Conservation (phyloP, 352 stramenopile genomes). For the Phytophthora nicotianae region DNA sequence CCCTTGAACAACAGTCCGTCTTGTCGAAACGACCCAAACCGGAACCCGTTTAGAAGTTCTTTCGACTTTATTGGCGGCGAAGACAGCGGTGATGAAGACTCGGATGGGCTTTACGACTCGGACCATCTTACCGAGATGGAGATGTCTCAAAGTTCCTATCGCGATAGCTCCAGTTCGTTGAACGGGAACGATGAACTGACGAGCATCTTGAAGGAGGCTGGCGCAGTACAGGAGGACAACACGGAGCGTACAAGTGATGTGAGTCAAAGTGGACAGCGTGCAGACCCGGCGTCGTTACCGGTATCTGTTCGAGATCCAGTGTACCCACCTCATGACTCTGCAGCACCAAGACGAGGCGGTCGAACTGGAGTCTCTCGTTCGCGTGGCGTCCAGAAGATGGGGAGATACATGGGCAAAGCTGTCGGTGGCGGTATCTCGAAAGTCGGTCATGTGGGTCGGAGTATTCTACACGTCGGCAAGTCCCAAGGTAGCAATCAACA, state of each 20-base stretch:
- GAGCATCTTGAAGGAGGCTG: constrained; percentile 28
- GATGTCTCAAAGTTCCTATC: constrained; percentile 60
- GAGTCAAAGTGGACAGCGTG: constrained; percentile 16
- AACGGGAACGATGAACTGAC: constrained; percentile 45
- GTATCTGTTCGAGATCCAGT: constrained; percentile 27
- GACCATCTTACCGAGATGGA: constrained; percentile 76
- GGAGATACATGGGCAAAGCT: constrained; percentile 76
- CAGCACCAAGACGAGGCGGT: constrained; percentile 16
- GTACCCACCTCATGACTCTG: constrained; percentile 24
- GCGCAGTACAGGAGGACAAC: constrained; percentile 26
- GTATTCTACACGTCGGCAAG: constrained; percentile 76
- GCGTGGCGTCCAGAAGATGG: constrained; percentile 75
- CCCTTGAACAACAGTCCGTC: constrained; percentile 81
- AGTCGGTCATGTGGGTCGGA: constrained; percentile 78
- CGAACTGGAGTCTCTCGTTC: constrained; percentile 38
- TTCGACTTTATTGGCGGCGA: constrained; percentile 87
- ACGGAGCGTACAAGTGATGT: constrained; percentile 10
- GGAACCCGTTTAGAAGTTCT: constrained; percentile 50
- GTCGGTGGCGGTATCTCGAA: constrained; percentile 81
- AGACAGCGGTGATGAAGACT: constrained; percentile 78
- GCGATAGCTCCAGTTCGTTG: constrained; percentile 34
- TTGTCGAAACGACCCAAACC: constrained; percentile 48
- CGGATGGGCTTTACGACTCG: constrained; percentile 76
- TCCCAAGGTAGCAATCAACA: constrained; percentile 35
- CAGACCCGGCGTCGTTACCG: constrained; percentile 17